Conservation (phyloP, 306 rosid genomes). For the Castanea sativa region DNA sequence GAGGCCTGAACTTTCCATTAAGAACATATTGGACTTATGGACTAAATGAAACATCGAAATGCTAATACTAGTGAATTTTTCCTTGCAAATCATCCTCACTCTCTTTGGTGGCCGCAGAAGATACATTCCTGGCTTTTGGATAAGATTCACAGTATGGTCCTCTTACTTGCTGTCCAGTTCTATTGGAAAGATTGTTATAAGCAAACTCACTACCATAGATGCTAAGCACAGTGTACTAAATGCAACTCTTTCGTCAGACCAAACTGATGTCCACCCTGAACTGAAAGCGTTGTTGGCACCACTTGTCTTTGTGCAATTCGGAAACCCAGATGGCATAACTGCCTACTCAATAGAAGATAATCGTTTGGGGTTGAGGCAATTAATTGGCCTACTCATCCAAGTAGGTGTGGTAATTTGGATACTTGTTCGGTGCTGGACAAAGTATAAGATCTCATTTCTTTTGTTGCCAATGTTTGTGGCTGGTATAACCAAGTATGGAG, state of each 20-base stretch:
- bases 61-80: slow-evolving; percentile 44
- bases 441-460: slow-evolving; percentile 14
- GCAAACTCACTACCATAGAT: slow-evolving; percentile 51
- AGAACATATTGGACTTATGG: no score
- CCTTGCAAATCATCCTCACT: slow-evolving; percentile 50
- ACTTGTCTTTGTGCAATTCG: slow-evolving; percentile 54
- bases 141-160: slow-evolving; percentile 49
- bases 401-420: slow-evolving; percentile 47
- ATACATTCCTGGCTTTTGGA: slow-evolving; percentile 43
- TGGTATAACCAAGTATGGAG: slow-evolving; percentile 61
- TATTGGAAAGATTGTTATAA: slow-evolving; percentile 40
- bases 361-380: slow-evolving; percentile 51
- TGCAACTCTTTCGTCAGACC: no score
- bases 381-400: slow-evolving; percentile 46
- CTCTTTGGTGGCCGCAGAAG: slow-evolving; percentile 54
- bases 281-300: slow-evolving; percentile 53
- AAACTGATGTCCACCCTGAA: not conserved
- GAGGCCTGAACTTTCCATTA: no score
- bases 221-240: slow-evolving; percentile 34
- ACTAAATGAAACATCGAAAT: slow-evolving; percentile 52
- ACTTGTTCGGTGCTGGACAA: slow-evolving; percentile 53
- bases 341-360: slow-evolving; percentile 63
- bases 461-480: slow-evolving; percentile 43
- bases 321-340: slow-evolving; percentile 60
- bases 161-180: slow-evolving; percentile 46